Evolutionary conservation across 78 protist species (phyloP), one percentile per base, ranked within the genome.

Genomic region (Tieghemostelium lacteum): DNA sequence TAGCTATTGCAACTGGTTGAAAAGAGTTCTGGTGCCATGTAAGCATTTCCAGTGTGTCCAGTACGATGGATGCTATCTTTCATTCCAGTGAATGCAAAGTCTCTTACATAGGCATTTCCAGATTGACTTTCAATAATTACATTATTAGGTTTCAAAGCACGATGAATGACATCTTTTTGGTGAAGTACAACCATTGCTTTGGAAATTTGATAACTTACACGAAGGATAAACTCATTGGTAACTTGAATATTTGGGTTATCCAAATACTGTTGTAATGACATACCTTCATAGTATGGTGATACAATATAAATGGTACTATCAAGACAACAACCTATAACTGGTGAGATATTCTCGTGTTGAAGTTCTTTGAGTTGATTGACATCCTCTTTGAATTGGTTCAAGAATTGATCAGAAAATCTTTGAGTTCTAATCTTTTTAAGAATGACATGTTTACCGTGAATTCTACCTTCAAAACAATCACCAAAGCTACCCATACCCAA

Each of bases 401-500:
- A 24, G 6, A 60, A 75, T 33, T 63, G 86, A 63, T 75, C 86
- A 31, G 76, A n/a, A 28, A 45, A 77, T 65, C 67, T 65, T 49
- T 65, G 83, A 14, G 52, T 69, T 55, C 73, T 66, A 5, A 83
- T 26, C 37, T 60, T 83, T 37, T 83, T 83, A 49, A 83, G 26
- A 3, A 83, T 36, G 0, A 40, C 75, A 31, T 74, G 65, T 12
- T 64, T 54, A 3, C 31, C 14, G 50, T 52, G 45, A 57, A 22
- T 57, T 1, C 12, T 20, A 31, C 78, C 91, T 0, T 34, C n/a
- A 7, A 31, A 69, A 8, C 76, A 83, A 54, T 83, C 80, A n/a
- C 91, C 91, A 52, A 54, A 40, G 31, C 66, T 83, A 45, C 78
- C 78, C n/a, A 42, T 19, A 6, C 91, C 91, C 3, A 83, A 14